Base-by-base conservation (phyloP, 2,329 filamentous ascomycete genomes). In the Huntiella decipiens region DNA sequence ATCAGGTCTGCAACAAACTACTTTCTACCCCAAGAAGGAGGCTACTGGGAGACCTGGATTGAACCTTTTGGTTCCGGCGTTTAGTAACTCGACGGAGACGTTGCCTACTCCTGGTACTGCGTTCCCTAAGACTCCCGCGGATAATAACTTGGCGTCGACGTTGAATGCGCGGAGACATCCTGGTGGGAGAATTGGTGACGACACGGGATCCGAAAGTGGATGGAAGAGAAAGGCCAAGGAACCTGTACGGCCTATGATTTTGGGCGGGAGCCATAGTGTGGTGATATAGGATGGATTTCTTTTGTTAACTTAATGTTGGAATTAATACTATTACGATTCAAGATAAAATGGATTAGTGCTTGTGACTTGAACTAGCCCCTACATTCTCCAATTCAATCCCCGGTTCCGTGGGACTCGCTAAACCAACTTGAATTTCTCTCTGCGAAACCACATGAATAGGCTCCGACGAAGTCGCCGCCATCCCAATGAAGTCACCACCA, bases 381-480 rank as follows among this genome's bases (percentile, higher is more conserved):
- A 69, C 66, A 46, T 66, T 60, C 28, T 65, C 60, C 55, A 73
- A 57, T 58, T 74, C 70, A 45, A 69, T 73, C 3, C 60, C 59
- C 49, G 70, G 66, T 6, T 54, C 54, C 1, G 49, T 36, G 17
- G 15, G 11, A 13, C 40, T 16, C 13, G 12, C 31, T 4, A 47
- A 41, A 8, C 50, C 52, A 31, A 53, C 36, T 4, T 53, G 53
- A 32, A 54, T 53, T 16, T 53, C 51, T 1, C 51, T 50, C 22
- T 28, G 22, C 6, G 22, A 28, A 16, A 34, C 38, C 17, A 34
- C 11, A 1, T 36, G 12, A 3, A 36, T 3, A 6, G 4, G 22
- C 22, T 28, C 22, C 22, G 2, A 7, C 22, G 22, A 28, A 28
- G 12, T 36, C 15, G 34, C 11, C 34, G 12, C 34, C 15, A n/a